Base-by-base conservation (phyloP, 2,329 filamentous ascomycete species). In the Exophiala calicioides region DNA sequence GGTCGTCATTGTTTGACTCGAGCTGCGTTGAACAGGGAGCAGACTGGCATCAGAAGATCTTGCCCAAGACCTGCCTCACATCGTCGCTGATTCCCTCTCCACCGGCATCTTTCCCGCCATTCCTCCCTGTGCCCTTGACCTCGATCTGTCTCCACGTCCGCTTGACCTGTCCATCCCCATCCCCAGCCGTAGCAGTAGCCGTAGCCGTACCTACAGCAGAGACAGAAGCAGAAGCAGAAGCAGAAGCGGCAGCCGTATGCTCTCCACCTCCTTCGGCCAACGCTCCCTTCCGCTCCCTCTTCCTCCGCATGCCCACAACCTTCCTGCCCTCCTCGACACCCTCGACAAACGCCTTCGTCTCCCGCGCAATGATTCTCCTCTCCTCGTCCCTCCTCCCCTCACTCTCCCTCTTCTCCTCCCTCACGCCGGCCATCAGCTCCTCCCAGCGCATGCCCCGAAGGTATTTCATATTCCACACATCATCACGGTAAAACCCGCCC, bases 401-500 rank as follows among this genome's bases (percentile, higher is more conserved):
- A 29, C 67, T 58, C 57, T 72, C 67, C 12, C 62, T 57, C 47
- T 67, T 61, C 62, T 74, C 71, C 39, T 68, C 57, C 50, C 67
- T 64, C 13, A 72, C 63, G 35, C 68, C 67, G 42, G 72, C 70
- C 65, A 71, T 72, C 50, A 74, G 50, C 58, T 73, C 68, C 15
- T 59, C 61, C 71, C 71, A 73, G 41, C 62, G 64, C 47, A 71
- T 69, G 3, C 68, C 67, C 8, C 56, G 55, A 35, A 74, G 57
- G 45, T 74, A 74, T 43, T 69, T 72, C 62, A 74, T 71, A 50
- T 72, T 73, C 65, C 64, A 70, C 20, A 73, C 57, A 56, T 73
- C 72, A 53, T 73, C 71, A 38, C 68, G 66, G 44, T 74, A 74
- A 59, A 64, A 73, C 4, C 69, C 65, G 2, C 68, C 68, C 58